Percentiles rank a stretch among this genome's conserved stretches.
Conservation (phyloP, 352 stramenopile species). For the Globisporangium ultimum region DNA sequence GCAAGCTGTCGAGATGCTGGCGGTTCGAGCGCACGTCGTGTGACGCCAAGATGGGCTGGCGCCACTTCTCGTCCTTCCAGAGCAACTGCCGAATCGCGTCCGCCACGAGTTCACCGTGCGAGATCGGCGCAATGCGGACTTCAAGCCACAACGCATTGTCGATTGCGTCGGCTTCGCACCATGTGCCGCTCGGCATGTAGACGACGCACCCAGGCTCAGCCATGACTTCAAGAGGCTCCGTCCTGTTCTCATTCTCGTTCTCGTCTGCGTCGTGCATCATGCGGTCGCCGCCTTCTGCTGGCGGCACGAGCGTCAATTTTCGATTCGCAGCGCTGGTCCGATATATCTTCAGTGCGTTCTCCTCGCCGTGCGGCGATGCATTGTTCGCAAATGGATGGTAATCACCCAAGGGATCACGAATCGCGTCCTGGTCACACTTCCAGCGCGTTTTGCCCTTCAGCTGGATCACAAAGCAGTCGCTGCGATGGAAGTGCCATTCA, state of each 20-base stretch:
- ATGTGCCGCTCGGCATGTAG: constrained; percentile 52
- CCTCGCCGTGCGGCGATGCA: background rate
- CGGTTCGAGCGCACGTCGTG: constrained; percentile 9
- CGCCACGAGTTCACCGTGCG: constrained; percentile 18
- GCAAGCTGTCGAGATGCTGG: constrained; percentile 13
- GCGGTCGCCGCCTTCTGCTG: constrained; percentile 12
- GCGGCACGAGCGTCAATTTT: constrained; percentile 8
- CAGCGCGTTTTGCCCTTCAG: constrained; percentile 29
- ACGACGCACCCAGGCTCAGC: constrained; percentile 36
- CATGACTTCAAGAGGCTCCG: constrained; percentile 6
- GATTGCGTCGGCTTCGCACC: constrained; percentile 30
- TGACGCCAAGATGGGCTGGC: constrained; percentile 15
- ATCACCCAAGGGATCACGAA: constrained; percentile 20
- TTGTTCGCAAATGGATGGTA: constrained; percentile 22
- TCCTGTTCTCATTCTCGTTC: background rate
- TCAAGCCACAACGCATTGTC: constrained; percentile 37
- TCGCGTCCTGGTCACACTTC: constrained; percentile 17
- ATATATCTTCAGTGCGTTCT: constrained; percentile 18
- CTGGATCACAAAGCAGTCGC: constrained; percentile 38
- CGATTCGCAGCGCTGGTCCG: background rate
- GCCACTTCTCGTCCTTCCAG: constrained; percentile 23
- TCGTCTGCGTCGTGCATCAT: constrained; percentile 13
- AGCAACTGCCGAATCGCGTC: constrained; percentile 31
- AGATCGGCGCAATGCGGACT: constrained; percentile 28
- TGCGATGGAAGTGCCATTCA: constrained; percentile 42